Percentiles rank a stretch among this genome's conserved stretches.
phyloP scores from a whole-genome alignment of 1,284 basidiomycete genomes.

The Irpex rosettiformis region DNA sequence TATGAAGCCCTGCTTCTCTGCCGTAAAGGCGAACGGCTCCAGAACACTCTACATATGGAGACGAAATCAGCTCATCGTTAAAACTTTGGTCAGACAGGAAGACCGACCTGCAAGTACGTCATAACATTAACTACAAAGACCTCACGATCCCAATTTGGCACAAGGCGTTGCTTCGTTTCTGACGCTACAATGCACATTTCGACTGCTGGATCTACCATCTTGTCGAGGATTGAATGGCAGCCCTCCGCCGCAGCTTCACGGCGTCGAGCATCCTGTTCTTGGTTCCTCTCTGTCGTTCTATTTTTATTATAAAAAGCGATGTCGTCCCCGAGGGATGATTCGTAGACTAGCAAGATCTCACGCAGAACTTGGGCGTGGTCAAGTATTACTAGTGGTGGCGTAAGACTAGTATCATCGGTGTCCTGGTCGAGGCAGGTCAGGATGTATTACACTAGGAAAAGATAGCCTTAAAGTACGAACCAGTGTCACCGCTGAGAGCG shows the following conservation, averaged over 20 bases:
- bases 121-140: conserved; percentile 86
- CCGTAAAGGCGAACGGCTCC: conserved; percentile 73
- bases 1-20: conserved; percentile 54
- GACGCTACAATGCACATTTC: conserved; percentile 71
- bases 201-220: conserved; percentile 80
- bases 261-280: conserved; percentile 39
- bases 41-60: conserved; percentile 53
- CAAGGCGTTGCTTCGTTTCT: conserved; percentile 57
- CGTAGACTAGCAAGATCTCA: conserved; percentile 87
- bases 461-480: conserved; percentile 46
- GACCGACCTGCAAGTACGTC: conserved; percentile 69
- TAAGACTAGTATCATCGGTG: conserved; percentile 71
- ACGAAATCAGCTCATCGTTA: not conserved
- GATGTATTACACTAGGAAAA: not conserved
- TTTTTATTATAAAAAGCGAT: not conserved
- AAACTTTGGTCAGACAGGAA: not conserved
- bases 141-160: conserved; percentile 70
- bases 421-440: conserved; percentile 42
- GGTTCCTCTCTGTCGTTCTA: not conserved
- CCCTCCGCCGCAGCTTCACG: conserved; percentile 47
- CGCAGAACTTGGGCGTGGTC: conserved; percentile 82
- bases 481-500: conserved; percentile 67
- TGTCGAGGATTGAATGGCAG: conserved; percentile 72
- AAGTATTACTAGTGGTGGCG: conserved; percentile 74
- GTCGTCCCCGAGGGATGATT: conserved; percentile 57